These are phyloP conservation scores for Arthrobotrys iridis DNA, from an alignment of 2,329 filamentous ascomycete species.

Conservation along the genomic window DNA sequence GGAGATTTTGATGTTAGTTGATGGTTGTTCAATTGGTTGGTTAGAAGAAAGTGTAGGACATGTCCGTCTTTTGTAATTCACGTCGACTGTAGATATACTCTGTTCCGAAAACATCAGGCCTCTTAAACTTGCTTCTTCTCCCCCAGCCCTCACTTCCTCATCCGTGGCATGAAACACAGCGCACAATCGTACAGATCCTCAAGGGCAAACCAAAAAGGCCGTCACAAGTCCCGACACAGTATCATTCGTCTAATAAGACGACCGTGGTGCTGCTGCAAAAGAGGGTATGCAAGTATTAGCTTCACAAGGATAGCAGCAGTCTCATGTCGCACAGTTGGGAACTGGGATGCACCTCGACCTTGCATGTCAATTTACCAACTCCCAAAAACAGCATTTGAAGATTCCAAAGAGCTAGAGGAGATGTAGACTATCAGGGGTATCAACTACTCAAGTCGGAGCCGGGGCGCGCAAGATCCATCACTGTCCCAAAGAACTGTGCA, in stretches of 20 bases:
- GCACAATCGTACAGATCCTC: slow-evolving; percentile 9
- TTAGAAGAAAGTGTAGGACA: background rate
- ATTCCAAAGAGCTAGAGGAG: slow-evolving; percentile 1
- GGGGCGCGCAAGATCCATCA: slow-evolving; percentile 2
- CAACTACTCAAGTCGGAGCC: background rate
- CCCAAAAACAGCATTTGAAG: background rate
- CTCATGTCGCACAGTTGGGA: slow-evolving; percentile 9
- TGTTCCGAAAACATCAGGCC: background rate
- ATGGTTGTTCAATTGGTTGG: slow-evolving; percentile 18
- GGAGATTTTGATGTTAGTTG: background rate
- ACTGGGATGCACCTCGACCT: slow-evolving; percentile 12
- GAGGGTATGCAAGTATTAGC: slow-evolving; percentile 13
- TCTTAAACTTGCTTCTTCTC: slow-evolving; percentile 7
- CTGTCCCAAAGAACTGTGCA: background rate
- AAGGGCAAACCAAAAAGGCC: slow-evolving; percentile 19
- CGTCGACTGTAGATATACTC: slow-evolving; percentile 20
- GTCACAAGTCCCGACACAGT: slow-evolving; percentile 15
- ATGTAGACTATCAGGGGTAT: slow-evolving; percentile 18
- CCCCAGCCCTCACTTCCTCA: background rate
- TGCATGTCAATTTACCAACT: background rate
- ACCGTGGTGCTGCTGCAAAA: background rate
- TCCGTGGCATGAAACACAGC: slow-evolving; percentile 10
- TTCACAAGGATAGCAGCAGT: slow-evolving; percentile 16
- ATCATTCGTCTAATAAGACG: slow-evolving; percentile 1
- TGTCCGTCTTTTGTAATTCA: background rate